Conservation (phyloP, 768 basidiomycete genomes). For the Megacollybia marginata region DNA sequence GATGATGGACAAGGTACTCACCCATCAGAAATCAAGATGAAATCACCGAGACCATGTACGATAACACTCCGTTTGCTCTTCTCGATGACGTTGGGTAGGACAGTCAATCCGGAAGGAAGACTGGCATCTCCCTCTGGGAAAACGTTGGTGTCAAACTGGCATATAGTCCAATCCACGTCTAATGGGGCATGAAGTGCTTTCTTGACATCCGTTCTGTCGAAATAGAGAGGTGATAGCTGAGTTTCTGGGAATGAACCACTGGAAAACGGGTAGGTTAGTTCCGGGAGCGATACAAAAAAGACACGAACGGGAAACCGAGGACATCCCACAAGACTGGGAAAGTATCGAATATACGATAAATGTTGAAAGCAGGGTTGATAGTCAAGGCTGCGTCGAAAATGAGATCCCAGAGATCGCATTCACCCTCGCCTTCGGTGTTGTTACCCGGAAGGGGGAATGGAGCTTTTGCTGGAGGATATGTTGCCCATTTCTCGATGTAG, state of each 20-base stretch:
- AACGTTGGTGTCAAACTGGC: constrained; percentile 44
- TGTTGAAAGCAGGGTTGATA: constrained; percentile 70
- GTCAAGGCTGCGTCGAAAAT: constrained; percentile 55
- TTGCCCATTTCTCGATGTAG: constrained; percentile 56
- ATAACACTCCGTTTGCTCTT: constrained; percentile 65
- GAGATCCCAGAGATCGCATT: constrained; percentile 62
- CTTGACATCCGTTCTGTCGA: constrained; percentile 63
- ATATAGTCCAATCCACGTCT: constrained; percentile 55
- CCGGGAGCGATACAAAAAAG: no score
- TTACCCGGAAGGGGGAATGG: constrained; percentile 60
- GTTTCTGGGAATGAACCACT: constrained; percentile 49
- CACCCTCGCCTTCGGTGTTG: constrained; percentile 34
- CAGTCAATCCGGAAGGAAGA: constrained; percentile 52
- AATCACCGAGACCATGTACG: constrained; percentile 68
- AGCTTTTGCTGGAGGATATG: constrained; percentile 55
- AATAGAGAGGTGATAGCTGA: constrained; percentile 59
- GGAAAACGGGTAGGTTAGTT: not conserved
- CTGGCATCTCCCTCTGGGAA: constrained; percentile 59
- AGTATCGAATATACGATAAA: constrained; percentile 74
- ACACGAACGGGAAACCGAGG: constrained; percentile 67
- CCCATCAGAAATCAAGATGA: constrained; percentile 70
- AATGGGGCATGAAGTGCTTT: constrained; percentile 62
- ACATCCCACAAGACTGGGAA: constrained; percentile 74
- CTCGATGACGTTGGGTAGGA: constrained; percentile 70
- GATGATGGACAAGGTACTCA: constrained; percentile 22